A percentile compares a stretch with the other conserved stretches of the same genome.
These are phyloP conservation scores for Hypericum perforatum DNA, from an alignment of 345 rosid species.

Conservation along the genomic window DNA sequence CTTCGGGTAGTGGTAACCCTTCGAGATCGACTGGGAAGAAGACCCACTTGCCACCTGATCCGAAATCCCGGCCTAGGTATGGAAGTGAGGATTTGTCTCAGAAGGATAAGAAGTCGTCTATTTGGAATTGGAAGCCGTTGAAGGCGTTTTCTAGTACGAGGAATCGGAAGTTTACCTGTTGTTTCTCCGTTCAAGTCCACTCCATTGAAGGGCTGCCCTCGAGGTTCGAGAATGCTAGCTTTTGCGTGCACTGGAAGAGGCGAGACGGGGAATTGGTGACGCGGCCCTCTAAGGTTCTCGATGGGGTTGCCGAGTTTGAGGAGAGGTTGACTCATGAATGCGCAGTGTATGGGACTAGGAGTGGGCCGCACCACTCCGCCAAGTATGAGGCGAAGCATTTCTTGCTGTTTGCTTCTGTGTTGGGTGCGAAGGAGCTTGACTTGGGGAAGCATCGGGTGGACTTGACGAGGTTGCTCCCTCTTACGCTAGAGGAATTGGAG, in stretches of 20 bases:
- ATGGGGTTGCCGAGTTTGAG: conserved; percentile 63
- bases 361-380: conserved; percentile 80
- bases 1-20: conserved; percentile 22
- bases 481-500: conserved; percentile 82
- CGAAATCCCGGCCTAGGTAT: conserved; percentile 28
- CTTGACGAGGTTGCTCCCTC: conserved; percentile 81
- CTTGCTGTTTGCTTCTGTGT: conserved; percentile 55
- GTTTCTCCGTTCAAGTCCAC: conserved; percentile 73
- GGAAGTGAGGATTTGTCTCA: conserved; percentile 32
- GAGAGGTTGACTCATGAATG: conserved; percentile 68
- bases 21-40: conserved; percentile 39
- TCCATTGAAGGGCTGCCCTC: conserved; percentile 56
- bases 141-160: conserved; percentile 61
- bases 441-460: conserved; percentile 95
- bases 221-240: conserved; percentile 39
- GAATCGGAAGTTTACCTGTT: conserved; percentile 60
- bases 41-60: conserved; percentile 20
- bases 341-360: conserved; percentile 66
- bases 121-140: conserved; percentile 87
- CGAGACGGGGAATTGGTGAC: conserved; percentile 63
- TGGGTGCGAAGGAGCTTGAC: conserved; percentile 61
- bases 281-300: conserved; percentile 44
- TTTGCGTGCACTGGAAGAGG: conserved; percentile 85
- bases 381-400: conserved; percentile 94
- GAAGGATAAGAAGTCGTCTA: conserved; percentile 74